phyloP scores from a whole-genome alignment of 2,329 filamentous ascomycete species.

The Ophiostoma himal-ulmi region DNA sequence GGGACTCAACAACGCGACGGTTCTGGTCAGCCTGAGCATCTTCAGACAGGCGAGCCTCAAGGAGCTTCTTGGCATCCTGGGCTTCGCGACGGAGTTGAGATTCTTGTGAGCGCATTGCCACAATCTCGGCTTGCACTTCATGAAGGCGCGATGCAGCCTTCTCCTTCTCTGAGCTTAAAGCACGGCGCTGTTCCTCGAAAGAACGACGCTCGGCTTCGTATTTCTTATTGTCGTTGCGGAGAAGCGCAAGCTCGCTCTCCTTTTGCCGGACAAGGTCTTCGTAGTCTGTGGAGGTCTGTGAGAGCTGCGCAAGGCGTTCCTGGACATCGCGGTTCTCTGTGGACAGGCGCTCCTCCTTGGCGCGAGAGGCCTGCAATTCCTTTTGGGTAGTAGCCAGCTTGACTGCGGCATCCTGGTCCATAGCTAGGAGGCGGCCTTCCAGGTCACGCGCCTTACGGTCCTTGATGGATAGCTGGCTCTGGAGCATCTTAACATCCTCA shows the following conservation, averaged over 20 bases:
- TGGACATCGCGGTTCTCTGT: slow-evolving; percentile 79
- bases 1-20: slow-evolving; percentile 74
- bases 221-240: slow-evolving; percentile 78
- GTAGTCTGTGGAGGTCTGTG: slow-evolving; percentile 87
- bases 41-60: slow-evolving; percentile 84
- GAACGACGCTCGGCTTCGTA: slow-evolving; percentile 72
- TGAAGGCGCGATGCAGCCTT: slow-evolving; percentile 69
- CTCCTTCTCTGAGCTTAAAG: slow-evolving; percentile 69
- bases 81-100: slow-evolving; percentile 81
- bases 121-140: slow-evolving; percentile 80
- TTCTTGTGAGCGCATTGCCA: slow-evolving; percentile 79
- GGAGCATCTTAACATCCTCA: slow-evolving; percentile 83
- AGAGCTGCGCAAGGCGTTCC: slow-evolving; percentile 78
- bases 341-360: slow-evolving; percentile 67
- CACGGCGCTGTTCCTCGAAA: slow-evolving; percentile 72
- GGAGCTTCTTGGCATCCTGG: slow-evolving; percentile 75
- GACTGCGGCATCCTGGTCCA: slow-evolving; percentile 82
- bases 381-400: slow-evolving; percentile 74
- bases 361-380: slow-evolving; percentile 67
- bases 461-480: slow-evolving; percentile 82
- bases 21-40: slow-evolving; percentile 80
- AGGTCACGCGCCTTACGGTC: slow-evolving; percentile 85
- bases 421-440: slow-evolving; percentile 74
- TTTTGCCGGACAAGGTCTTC: slow-evolving; percentile 91
- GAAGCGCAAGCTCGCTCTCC: slow-evolving; percentile 81